Base-by-base conservation (phyloP, 1,139 yeast genomes). In the Yamadazyma songkhlaensis region DNA sequence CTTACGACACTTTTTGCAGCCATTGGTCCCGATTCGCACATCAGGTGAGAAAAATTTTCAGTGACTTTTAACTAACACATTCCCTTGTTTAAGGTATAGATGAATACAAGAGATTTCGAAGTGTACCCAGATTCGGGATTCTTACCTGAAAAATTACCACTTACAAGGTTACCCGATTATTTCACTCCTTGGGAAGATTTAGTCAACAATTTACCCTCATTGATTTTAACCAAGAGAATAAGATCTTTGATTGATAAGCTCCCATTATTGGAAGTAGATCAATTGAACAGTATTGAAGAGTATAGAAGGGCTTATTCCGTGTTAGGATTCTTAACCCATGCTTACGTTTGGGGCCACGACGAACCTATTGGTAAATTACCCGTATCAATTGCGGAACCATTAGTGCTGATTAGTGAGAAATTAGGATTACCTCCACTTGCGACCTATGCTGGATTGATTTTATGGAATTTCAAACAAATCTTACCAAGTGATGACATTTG, bases 341-440 rank as follows among this genome's bases (percentile, higher is more conserved):
- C 94, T 1, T 90, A 90, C 55, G 81, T 90, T 15, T 90, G 97
- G 97, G 82, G 84, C 2, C 77, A 79, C 23, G 81, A 80, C 31
- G 74, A 71, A 31, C 85, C 96, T 6, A 58, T 67, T n/a, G 83
- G 84, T 46, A 70, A 61, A 36, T 57, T 90, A 12, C 97, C 97
- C 0, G 62, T 56, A 33, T 79, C 78, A 44, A 55, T 90, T 20
- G 82, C 96, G 0, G 62, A 67, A 36, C 97, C 97, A 0, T 74
- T 88, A 68, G 47, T 83, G 1, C 62, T 60, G 29, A 77, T 79
- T 0, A 64, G 86, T 10, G 77, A 78, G 2, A 57, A 67, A 22
- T 69, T 90, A 43, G 81, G 85, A 30, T 65, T 90, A 14, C 96
- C 96, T 1, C 95, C 97, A 0, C 62, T 90, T 32, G 89, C 88